Percentiles rank a stretch among this genome's conserved stretches.
Conservation (phyloP, 805 yeast species). For the Lipomyces japonicus region DNA sequence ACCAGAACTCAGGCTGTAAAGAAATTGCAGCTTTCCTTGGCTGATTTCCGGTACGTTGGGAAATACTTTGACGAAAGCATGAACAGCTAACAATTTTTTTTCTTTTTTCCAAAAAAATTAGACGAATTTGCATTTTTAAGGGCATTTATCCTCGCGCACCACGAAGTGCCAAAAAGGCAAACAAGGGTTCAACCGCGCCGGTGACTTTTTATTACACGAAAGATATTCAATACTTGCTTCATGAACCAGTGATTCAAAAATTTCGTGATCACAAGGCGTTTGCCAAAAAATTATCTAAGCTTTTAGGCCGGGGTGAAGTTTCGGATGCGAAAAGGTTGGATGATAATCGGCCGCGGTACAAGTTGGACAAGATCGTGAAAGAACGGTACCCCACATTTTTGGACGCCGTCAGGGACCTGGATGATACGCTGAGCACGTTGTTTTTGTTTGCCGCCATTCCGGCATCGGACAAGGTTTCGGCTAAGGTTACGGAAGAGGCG, state of each 20-base stretch:
- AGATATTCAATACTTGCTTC: conserved; percentile 91
- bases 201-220: conserved; percentile 89
- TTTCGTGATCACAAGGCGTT: conserved; percentile 95
- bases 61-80: neutral
- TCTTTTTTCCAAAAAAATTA: conserved; percentile 30
- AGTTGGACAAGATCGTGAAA: conserved; percentile 83
- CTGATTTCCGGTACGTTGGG: conserved; percentile 63
- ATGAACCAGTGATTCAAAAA: conserved; percentile 86
- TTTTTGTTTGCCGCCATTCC: conserved; percentile 93
- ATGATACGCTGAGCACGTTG: conserved; percentile 92
- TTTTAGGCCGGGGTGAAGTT: conserved; percentile 88
- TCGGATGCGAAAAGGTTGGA: conserved; percentile 84
- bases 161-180: conserved; percentile 90
- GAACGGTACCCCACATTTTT: conserved; percentile 93
- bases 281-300: conserved; percentile 82
- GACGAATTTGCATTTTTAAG: conserved; percentile 94
- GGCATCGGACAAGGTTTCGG: conserved; percentile 76
- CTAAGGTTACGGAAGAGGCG: conserved; percentile 83
- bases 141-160: conserved; percentile 98
- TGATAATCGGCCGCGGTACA: conserved; percentile 73
- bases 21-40: conserved; percentile 85
- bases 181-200: conserved; percentile 96
- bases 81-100: neutral
- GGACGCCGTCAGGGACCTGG: conserved; percentile 88
- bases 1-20: conserved; percentile 93